A percentile compares a stretch with the other conserved stretches of the same genome.
These are phyloP conservation scores for Colletotrichum higginsianum DNA, from an alignment of 2,329 filamentous ascomycete genomes.

Conservation along the genomic window DNA sequence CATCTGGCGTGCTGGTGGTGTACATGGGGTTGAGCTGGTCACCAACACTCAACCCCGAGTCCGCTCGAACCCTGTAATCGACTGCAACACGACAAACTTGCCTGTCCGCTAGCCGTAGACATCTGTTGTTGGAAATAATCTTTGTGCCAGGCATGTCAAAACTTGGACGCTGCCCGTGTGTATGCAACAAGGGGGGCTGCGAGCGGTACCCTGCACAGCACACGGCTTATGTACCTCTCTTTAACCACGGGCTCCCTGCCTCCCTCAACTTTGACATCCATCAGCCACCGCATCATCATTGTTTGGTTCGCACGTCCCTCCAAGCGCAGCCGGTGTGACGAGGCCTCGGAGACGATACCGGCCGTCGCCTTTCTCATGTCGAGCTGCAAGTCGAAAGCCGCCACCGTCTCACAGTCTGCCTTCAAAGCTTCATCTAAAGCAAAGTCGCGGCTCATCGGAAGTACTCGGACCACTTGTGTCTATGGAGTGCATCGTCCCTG, in stretches of 20 bases:
- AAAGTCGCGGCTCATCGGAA: neutral
- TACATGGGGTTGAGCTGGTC: too few relatives aligned
- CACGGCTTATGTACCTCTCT: neutral
- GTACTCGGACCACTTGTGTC: neutral
- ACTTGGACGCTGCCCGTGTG: constrained; percentile 15
- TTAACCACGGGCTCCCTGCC: constrained; percentile 11
- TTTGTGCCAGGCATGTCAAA: neutral
- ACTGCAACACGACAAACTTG: neutral
- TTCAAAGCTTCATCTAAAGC: constrained; percentile 13
- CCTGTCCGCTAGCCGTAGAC: neutral
- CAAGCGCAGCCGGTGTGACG: constrained; percentile 6
- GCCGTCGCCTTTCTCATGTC: neutral
- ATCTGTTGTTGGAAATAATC: neutral
- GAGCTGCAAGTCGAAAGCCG: constrained; percentile 15
- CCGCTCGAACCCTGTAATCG: neutral
- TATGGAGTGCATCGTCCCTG: neutral
- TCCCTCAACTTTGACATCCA: constrained; percentile 15
- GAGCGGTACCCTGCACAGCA: constrained; percentile 6
- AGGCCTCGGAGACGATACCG: neutral
- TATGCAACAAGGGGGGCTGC: constrained; percentile 9
- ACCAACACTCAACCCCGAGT: neutral
- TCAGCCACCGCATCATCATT: constrained; percentile 12
- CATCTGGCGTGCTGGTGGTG: neutral
- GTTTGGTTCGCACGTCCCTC: constrained; percentile 27
- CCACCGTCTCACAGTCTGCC: constrained; percentile 14